Percentiles rank a stretch among this genome's conserved stretches.
Conservation (phyloP, 2,329 filamentous ascomycete species). For the Cryphonectria naterciae region DNA sequence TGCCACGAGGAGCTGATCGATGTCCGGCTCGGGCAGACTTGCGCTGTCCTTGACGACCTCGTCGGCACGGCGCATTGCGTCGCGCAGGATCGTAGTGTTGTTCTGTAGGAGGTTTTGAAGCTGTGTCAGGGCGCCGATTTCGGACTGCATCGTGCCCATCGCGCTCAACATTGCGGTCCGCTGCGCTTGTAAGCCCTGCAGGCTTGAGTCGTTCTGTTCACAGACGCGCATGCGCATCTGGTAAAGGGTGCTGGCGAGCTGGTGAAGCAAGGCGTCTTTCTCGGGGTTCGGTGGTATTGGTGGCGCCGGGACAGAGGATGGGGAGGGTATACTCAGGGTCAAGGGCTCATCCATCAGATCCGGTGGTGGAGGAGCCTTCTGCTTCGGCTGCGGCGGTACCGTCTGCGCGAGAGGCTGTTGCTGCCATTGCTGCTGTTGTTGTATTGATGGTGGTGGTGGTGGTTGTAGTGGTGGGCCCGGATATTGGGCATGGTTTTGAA, state of each 20-base stretch:
- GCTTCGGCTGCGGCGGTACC: conserved; percentile 33
- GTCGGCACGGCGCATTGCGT: conserved; percentile 79
- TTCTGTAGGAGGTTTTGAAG: conserved; percentile 72
- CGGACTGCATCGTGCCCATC: conserved; percentile 70
- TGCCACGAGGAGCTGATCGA: conserved; percentile 91
- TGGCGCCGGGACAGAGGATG: conserved; percentile 66
- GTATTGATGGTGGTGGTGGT: conserved; percentile 4
- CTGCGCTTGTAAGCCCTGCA: conserved; percentile 79
- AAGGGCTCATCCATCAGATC: conserved; percentile 64
- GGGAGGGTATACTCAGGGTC: conserved; percentile 52
- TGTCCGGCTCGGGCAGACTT: conserved; percentile 69
- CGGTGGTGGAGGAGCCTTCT: conserved; percentile 50
- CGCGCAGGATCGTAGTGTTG: conserved; percentile 79
- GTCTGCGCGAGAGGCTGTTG: conserved; percentile 31
- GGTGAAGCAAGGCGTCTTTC: conserved; percentile 82
- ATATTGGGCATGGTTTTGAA: conserved; percentile 31
- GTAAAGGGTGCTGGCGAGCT: conserved; percentile 72
- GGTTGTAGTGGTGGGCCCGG: conserved; percentile 32
- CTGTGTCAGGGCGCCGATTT: conserved; percentile 71
- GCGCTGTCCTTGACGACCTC: conserved; percentile 74
- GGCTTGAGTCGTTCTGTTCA: conserved; percentile 72
- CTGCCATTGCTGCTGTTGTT: conserved; percentile 28
- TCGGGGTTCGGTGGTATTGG: conserved; percentile 95
- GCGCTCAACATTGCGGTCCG: conserved; percentile 75
- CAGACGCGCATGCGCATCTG: conserved; percentile 71